Percentiles rank a stretch among this genome's conserved stretches.
These are phyloP conservation scores for Rugonectria rugulosa DNA, from an alignment of 2,329 filamentous ascomycete genomes.

Conservation along the genomic window DNA sequence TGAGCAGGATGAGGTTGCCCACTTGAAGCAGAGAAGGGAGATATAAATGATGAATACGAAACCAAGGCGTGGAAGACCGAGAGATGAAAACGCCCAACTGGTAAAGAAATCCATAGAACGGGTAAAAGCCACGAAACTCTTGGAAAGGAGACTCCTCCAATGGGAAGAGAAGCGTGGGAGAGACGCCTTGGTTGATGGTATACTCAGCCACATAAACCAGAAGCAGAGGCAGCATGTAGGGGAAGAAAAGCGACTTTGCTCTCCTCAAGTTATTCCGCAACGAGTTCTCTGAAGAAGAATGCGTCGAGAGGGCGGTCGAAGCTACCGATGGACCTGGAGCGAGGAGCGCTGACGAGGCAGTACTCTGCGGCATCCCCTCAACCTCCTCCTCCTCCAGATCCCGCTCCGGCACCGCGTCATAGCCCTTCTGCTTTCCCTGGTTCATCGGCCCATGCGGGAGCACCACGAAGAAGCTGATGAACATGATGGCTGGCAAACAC, in stretches of 20 bases:
- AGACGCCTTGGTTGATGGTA: constrained; percentile 94
- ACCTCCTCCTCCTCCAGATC: constrained; percentile 49
- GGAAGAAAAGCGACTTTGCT: constrained; percentile 73
- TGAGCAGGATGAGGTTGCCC: constrained; percentile 76
- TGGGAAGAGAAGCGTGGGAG: constrained; percentile 89
- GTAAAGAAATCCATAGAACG: constrained; percentile 93
- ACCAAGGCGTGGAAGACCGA: constrained; percentile 86
- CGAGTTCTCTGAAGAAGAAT: constrained; percentile 38
- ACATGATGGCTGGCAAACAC: constrained; percentile 81
- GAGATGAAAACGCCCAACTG: constrained; percentile 96
- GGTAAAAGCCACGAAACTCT: constrained; percentile 88
- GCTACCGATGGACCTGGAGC: constrained; percentile 51
- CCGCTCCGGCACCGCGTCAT: constrained; percentile 59
- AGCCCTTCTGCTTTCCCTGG: constrained; percentile 56
- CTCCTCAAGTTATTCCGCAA: constrained; percentile 67
- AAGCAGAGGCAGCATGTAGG: constrained; percentile 87
- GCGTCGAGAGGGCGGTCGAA: constrained; percentile 49
- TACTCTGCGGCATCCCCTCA: constrained; percentile 45
- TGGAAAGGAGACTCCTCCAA: constrained; percentile 77
- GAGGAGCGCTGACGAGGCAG: constrained; percentile 59
- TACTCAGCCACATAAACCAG: constrained; percentile 97
- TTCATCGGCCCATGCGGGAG: constrained; percentile 74
- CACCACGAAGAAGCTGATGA: constrained; percentile 84
- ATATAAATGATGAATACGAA: constrained; percentile 83
- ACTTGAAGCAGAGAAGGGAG: constrained; percentile 83